Percentiles rank a stretch among this genome's conserved stretches.
These are phyloP conservation scores for Sisymbrium irio DNA, from an alignment of 345 rosid genomes.

Conservation along the genomic window DNA sequence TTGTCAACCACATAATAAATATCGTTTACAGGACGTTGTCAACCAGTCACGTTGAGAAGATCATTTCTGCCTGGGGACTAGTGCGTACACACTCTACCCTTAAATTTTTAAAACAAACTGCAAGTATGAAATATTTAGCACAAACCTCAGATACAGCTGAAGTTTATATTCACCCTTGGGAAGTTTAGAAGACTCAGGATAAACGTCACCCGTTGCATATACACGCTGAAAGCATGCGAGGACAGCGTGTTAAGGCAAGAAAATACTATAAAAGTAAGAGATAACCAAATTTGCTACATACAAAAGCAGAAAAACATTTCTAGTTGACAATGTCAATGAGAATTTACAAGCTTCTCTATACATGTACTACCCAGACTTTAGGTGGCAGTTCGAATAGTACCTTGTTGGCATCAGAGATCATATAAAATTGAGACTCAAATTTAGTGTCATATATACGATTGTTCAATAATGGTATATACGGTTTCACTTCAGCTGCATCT, in stretches of 20 bases:
- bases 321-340: slow-evolving; percentile 4
- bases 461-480: slow-evolving; percentile 82
- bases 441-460: slow-evolving; percentile 94
- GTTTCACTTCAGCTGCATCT: slow-evolving; percentile 86
- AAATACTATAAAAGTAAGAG: background rate
- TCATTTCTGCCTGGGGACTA: background rate
- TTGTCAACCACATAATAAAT: background rate
- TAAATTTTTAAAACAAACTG: background rate
- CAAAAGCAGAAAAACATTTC: background rate
- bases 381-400: slow-evolving; percentile 39
- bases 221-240: slow-evolving; percentile 57
- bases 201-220: slow-evolving; percentile 80
- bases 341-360: slow-evolving; percentile 15
- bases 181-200: slow-evolving; percentile 76
- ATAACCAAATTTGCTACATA: slow-evolving; percentile 13
- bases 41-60: slow-evolving; percentile 1
- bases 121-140: slow-evolving; percentile 13
- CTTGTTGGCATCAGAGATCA: slow-evolving; percentile 94
- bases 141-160: slow-evolving; percentile 75
- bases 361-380: slow-evolving; percentile 2
- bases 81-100: slow-evolving; percentile 10
- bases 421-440: slow-evolving; percentile 94
- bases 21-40: background rate
- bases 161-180: slow-evolving; percentile 92
- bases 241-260: slow-evolving; percentile 13